These are phyloP conservation scores for Ettlia oleoabundans DNA, from an alignment of 139 green algal genomes.

Conservation along the genomic window DNA sequence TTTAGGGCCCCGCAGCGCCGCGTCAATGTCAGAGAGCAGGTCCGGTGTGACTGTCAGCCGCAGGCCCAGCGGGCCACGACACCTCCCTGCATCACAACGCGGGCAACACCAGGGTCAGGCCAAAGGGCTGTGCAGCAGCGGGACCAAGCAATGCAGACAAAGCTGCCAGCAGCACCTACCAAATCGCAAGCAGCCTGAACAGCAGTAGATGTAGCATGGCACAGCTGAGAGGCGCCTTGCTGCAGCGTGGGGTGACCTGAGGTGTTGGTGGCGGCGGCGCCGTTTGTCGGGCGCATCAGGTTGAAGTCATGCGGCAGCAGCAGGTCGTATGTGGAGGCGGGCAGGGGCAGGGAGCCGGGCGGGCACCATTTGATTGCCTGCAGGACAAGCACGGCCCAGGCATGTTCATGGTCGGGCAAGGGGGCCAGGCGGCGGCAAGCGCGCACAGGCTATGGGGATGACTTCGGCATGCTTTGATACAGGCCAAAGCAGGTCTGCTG, in stretches of 20 bases:
- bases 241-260: too few species aligned
- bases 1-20: background rate
- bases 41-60: constrained; percentile 13
- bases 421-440: too few species aligned
- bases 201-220: too few species aligned
- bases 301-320: constrained; percentile 29
- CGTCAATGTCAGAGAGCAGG: constrained; percentile 1
- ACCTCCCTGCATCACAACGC: background rate
- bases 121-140: too few species aligned
- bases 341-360: constrained; percentile 7
- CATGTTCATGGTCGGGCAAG: too few species aligned
- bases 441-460: background rate
- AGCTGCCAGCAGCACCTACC: background rate
- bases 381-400: background rate
- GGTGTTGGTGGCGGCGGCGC: background rate
- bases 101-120: background rate
- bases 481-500: background rate
- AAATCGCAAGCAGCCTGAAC: background rate
- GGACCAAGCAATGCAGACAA: too few species aligned
- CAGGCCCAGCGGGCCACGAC: background rate
- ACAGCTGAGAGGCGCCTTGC: too few species aligned
- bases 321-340: constrained; percentile 6
- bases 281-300: background rate
- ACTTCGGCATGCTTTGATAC: too few species aligned
- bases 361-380: constrained; percentile 18